Evolutionary conservation across 78 protist species (phyloP).

Genomic region (Dictyostelium firmibasis): DNA sequence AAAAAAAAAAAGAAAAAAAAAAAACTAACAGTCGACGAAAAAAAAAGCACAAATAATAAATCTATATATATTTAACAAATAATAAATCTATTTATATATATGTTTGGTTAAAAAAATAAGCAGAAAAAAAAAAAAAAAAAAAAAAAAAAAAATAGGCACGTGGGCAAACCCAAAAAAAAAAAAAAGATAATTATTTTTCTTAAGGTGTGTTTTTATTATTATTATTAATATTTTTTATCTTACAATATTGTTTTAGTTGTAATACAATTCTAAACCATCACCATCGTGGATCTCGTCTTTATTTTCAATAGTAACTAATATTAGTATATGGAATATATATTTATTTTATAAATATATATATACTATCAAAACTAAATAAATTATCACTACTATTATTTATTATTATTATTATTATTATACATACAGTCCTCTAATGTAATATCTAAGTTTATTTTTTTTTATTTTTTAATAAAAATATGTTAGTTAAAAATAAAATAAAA

Average conservation of each 20-base stretch:
- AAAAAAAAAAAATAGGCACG: neutral
- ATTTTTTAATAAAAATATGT: neutral
- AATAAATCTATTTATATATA: too few relatives aligned
- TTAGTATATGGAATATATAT: too few relatives aligned
- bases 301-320: neutral
- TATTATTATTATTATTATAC: neutral
- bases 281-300: slow-evolving; percentile 62
- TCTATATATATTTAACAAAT: too few relatives aligned
- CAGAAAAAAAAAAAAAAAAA: neutral
- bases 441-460: neutral
- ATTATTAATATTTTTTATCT: neutral
- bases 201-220: neutral
- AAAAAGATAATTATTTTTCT: neutral
- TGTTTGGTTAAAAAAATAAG: too few relatives aligned
- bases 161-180: too few relatives aligned
- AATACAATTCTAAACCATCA: slow-evolving; percentile 57
- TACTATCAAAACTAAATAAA: too few relatives aligned
- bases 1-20: neutral
- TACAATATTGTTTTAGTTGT: neutral
- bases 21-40: neutral
- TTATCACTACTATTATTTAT: too few relatives aligned
- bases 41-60: too few relatives aligned
- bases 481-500: neutral
- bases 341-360: too few relatives aligned
- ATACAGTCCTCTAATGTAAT: slow-evolving; percentile 64